Conservation (phyloP, 2,329 filamentous ascomycete species). For the Emergomyces pasteurianus region DNA sequence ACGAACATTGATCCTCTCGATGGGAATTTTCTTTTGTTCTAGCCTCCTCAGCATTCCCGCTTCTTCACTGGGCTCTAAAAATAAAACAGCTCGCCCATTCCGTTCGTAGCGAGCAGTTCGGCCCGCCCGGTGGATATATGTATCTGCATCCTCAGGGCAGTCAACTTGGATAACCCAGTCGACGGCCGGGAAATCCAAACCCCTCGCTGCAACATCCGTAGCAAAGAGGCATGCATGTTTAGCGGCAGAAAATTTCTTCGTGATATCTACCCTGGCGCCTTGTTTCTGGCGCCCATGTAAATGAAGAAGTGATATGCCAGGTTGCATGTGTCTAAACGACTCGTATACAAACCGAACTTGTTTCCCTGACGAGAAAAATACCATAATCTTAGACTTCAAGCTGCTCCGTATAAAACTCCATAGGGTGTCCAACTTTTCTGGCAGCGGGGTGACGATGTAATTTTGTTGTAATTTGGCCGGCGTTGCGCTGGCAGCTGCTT, state of each 20-base stretch:
- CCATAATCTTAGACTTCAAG: constrained; percentile 85
- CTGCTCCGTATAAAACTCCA: constrained; percentile 89
- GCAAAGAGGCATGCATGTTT: constrained; percentile 84
- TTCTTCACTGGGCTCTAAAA: constrained; percentile 86
- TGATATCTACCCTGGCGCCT: constrained; percentile 75
- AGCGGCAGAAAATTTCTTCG: constrained; percentile 65
- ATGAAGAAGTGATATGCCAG: constrained; percentile 85
- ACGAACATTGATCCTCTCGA: constrained; percentile 75
- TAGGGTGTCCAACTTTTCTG: constrained; percentile 81
- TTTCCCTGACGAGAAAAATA: constrained; percentile 91
- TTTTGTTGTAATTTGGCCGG: constrained; percentile 78
- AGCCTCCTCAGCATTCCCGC: constrained; percentile 77
- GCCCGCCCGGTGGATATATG: constrained; percentile 93
- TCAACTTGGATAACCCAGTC: constrained; percentile 99
- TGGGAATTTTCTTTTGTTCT: constrained; percentile 78
- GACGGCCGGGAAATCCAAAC: constrained; percentile 89
- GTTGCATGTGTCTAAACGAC: constrained; percentile 81
- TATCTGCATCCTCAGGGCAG: constrained; percentile 91
- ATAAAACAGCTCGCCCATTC: constrained; percentile 75
- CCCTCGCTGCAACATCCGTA: constrained; percentile 87
- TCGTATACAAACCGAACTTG: constrained; percentile 96
- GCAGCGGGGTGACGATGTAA: constrained; percentile 73
- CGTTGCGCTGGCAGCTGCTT: constrained; percentile 66
- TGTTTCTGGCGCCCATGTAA: constrained; percentile 93
- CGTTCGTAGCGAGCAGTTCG: constrained; percentile 89